These are phyloP conservation scores for Cutaneotrichosporon mucoides DNA, from an alignment of 1,284 basidiomycete species.

Conservation along the genomic window DNA sequence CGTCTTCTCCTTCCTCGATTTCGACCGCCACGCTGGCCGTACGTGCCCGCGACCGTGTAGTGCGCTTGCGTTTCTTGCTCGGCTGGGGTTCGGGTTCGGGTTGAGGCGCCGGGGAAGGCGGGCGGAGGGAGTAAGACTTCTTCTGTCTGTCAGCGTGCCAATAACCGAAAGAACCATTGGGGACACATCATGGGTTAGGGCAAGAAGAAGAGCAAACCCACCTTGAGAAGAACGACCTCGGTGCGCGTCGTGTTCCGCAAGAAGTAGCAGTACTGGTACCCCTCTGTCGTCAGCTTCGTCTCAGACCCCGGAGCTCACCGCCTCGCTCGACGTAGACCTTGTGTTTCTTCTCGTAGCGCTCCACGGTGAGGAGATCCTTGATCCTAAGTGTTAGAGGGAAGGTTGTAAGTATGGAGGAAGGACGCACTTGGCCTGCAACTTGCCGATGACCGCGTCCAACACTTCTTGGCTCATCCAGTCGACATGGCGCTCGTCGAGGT, in stretches of 20 bases:
- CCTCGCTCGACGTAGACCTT: slow-evolving; percentile 45
- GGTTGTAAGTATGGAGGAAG: no score
- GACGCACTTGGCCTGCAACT: slow-evolving; percentile 35
- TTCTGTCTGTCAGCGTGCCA: slow-evolving; percentile 22
- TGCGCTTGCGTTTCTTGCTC: slow-evolving; percentile 23
- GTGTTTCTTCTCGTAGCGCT: slow-evolving; percentile 36
- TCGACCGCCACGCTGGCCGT: slow-evolving; percentile 1
- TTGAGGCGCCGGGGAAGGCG: slow-evolving; percentile 32
- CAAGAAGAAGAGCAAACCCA: not conserved
- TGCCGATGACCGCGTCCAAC: slow-evolving; percentile 39
- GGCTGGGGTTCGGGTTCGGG: slow-evolving; percentile 1
- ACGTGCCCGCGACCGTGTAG: slow-evolving; percentile 6
- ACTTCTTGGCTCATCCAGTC: slow-evolving; percentile 45
- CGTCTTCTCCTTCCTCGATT: slow-evolving; percentile 4
- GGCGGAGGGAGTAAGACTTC: slow-evolving; percentile 37
- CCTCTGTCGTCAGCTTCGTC: slow-evolving; percentile 27
- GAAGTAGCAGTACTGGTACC: slow-evolving; percentile 47
- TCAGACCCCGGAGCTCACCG: no score
- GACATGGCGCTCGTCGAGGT: slow-evolving; percentile 47
- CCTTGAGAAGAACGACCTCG: slow-evolving; percentile 44
- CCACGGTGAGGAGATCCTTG: slow-evolving; percentile 27
- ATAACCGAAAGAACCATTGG: no score
- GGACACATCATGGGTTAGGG: no score
- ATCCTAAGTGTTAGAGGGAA: slow-evolving; percentile 17
- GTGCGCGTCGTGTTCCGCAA: slow-evolving; percentile 42